A percentile compares a stretch with the other conserved stretches of the same genome.
Conservation (phyloP, 495 filamentous ascomycete genomes). For the Penicillium ochrochloron region DNA sequence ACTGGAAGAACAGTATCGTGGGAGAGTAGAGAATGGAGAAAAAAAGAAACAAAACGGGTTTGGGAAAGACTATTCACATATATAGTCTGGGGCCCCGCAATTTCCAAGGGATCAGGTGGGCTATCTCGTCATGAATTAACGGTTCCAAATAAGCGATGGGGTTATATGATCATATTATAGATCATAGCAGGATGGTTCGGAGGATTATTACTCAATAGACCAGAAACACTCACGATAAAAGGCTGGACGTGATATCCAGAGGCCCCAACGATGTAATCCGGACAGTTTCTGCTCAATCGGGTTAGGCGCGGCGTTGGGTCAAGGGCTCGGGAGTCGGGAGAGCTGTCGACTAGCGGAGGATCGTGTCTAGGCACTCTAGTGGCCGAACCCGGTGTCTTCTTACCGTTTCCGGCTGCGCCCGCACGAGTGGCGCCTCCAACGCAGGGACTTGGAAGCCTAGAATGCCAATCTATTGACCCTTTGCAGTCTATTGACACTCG, state of each 20-base stretch:
- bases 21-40: neutral
- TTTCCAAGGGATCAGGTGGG: constrained; percentile 4
- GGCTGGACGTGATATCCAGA: neutral
- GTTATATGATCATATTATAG: neutral
- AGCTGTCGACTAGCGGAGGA: neutral
- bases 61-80: neutral
- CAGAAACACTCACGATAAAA: neutral
- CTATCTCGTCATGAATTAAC: neutral
- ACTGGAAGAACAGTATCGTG: neutral
- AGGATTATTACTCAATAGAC: constrained; percentile 3
- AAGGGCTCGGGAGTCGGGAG: constrained; percentile 6
- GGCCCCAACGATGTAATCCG: constrained; percentile 18
- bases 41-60: neutral
- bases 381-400: constrained; percentile 16
- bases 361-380: neutral
- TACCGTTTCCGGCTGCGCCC: constrained; percentile 9
- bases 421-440: neutral
- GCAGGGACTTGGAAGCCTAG: neutral
- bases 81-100: constrained; percentile 13
- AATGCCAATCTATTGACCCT: neutral
- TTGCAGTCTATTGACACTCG: neutral
- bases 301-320: constrained; percentile 12
- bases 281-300: constrained; percentile 26
- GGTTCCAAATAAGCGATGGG: constrained; percentile 2
- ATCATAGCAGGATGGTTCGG: neutral